These are phyloP conservation scores for Lyophyllum atratum DNA, from an alignment of 768 basidiomycete genomes.

Conservation along the genomic window DNA sequence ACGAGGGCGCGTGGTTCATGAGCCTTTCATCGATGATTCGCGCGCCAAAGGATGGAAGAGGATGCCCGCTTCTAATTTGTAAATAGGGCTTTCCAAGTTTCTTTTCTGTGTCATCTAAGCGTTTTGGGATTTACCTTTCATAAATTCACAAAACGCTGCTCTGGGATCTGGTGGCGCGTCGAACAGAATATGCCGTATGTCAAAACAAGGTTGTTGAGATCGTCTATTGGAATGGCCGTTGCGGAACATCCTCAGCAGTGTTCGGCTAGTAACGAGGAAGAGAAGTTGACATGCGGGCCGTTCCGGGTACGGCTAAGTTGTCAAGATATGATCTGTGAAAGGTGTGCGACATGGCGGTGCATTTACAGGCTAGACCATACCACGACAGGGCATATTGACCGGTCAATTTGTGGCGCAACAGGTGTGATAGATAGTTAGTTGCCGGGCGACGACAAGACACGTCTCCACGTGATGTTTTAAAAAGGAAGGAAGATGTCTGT, in stretches of 20 bases:
- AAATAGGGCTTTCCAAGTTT: too few species aligned
- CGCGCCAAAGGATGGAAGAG: background rate
- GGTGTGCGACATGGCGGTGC: slow-evolving; percentile 11
- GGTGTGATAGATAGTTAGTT: slow-evolving; percentile 17
- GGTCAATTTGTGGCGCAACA: slow-evolving; percentile 31
- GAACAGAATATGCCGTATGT: slow-evolving; percentile 8
- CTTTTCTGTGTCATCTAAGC: slow-evolving; percentile 16
- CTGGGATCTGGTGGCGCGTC: slow-evolving; percentile 13
- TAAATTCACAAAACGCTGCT: background rate
- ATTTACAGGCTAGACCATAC: slow-evolving; percentile 8
- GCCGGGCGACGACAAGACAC: slow-evolving; percentile 18
- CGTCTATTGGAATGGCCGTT: background rate
- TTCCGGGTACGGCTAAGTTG: slow-evolving; percentile 16
- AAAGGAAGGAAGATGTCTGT: slow-evolving; percentile 24
- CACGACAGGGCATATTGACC: slow-evolving; percentile 13
- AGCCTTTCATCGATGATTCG: slow-evolving; percentile 1
- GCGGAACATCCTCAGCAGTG: slow-evolving; percentile 8
- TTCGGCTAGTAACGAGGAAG: slow-evolving; percentile 8
- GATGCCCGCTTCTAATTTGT: slow-evolving; percentile 9
- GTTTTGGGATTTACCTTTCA: slow-evolving; percentile 17
- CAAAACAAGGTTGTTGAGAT: background rate
- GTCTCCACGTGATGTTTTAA: slow-evolving; percentile 19
- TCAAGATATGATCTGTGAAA: slow-evolving; percentile 15
- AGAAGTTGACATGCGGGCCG: slow-evolving; percentile 19
- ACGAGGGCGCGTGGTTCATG: background rate